These are phyloP conservation scores for Symbiodinium natans DNA, from an alignment of 73 alveolate species.

Conservation along the genomic window DNA sequence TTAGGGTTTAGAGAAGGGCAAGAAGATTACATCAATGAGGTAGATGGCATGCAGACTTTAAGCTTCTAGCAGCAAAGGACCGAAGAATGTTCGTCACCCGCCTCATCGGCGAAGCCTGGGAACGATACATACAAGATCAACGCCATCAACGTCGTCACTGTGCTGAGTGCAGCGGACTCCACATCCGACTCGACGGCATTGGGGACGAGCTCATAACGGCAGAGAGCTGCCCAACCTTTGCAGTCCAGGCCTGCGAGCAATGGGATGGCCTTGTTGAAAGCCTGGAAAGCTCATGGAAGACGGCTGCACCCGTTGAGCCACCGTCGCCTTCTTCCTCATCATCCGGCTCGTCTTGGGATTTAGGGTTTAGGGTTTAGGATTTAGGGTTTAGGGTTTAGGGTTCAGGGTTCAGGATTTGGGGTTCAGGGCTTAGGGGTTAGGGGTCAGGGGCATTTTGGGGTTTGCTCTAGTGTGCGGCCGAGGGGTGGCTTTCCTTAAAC, in stretches of 20 bases:
- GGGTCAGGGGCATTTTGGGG: too few relatives aligned
- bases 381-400: too few relatives aligned
- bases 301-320: too few relatives aligned
- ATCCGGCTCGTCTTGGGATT: too few relatives aligned
- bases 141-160: not conserved
- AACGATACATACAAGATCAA: not conserved
- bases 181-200: not conserved
- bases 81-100: not conserved
- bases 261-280: not conserved
- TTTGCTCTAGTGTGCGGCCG: too few relatives aligned
- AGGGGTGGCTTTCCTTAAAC: not conserved
- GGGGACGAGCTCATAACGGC: not conserved
- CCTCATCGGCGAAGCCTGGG: not conserved
- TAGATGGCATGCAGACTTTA: too few relatives aligned
- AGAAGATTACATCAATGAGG: too few relatives aligned
- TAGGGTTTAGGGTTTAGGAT: too few relatives aligned
- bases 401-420: too few relatives aligned
- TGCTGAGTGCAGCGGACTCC: not conserved
- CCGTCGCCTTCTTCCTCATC: too few relatives aligned
- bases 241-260: not conserved
- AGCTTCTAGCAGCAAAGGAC: not conserved
- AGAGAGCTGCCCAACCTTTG: not conserved
- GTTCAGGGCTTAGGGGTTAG: too few relatives aligned
- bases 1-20: too few relatives aligned
- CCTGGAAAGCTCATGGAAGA: not conserved